Conservation (phyloP, 148 eudicot species). For the Dianthus caryophyllus region DNA sequence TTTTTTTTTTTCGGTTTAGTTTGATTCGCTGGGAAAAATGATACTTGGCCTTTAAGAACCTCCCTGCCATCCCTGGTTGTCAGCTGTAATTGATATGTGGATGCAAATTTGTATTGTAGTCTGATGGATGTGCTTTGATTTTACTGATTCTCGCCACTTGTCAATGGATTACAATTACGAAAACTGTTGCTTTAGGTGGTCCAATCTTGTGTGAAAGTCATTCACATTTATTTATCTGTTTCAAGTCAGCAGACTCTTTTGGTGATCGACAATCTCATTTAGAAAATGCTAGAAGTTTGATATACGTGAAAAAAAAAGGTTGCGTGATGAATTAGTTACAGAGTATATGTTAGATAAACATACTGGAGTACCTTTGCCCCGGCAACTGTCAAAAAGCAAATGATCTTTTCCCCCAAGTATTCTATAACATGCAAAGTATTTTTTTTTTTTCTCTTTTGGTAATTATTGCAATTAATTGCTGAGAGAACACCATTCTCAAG, state of each 20-base stretch:
- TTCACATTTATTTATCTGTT: neutral
- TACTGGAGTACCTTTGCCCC: too few relatives aligned
- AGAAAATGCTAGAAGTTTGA: neutral
- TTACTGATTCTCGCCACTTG: neutral
- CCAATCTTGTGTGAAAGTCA: neutral
- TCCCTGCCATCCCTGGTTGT: neutral
- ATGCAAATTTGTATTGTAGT: too few relatives aligned
- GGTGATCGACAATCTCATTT: neutral
- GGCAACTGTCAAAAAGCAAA: too few relatives aligned
- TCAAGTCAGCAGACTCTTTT: neutral
- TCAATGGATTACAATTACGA: neutral
- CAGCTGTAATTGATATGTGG: too few relatives aligned
- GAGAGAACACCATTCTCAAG: neutral
- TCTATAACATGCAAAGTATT: too few relatives aligned
- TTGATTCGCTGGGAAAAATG: neutral
- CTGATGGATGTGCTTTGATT: neutral
- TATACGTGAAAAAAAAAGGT: neutral
- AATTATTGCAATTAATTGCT: too few relatives aligned
- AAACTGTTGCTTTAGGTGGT: neutral
- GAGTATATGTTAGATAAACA: too few relatives aligned
- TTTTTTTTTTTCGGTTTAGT: neutral
- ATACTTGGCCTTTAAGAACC: neutral
- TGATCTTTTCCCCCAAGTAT: too few relatives aligned
- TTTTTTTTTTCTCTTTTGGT: too few relatives aligned
- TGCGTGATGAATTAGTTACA: too few relatives aligned